A percentile compares a stretch with the other conserved stretches of the same genome.
Conservation (phyloP, 2,329 filamentous ascomycete species). For the Monilinia vaccinii-corymbosi region DNA sequence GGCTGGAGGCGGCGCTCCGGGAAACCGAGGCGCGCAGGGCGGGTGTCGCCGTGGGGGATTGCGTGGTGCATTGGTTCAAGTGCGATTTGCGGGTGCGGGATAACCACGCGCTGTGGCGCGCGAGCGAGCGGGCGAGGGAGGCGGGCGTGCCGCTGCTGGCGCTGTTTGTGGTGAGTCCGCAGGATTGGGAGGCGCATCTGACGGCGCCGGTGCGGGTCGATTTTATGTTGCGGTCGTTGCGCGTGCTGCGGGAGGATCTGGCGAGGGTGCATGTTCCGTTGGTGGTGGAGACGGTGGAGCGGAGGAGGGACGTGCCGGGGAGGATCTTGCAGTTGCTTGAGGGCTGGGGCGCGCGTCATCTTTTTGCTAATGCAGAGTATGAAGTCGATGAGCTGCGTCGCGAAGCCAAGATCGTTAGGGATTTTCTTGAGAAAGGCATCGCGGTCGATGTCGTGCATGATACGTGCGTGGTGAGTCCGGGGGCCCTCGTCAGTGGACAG, state of each 20-base stretch:
- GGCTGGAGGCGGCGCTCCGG: slow-evolving; percentile 50
- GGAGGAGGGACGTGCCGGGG: slow-evolving; percentile 50
- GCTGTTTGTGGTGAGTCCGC: slow-evolving; percentile 70
- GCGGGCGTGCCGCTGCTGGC: slow-evolving; percentile 64
- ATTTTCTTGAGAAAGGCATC: slow-evolving; percentile 53
- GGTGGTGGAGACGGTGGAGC: slow-evolving; percentile 61
- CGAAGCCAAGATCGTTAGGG: slow-evolving; percentile 57
- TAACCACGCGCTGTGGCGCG: slow-evolving; percentile 62
- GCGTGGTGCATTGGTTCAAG: slow-evolving; percentile 88
- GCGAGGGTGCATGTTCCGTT: slow-evolving; percentile 67
- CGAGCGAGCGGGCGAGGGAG: slow-evolving; percentile 56
- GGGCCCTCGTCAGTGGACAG: slow-evolving; percentile 52
- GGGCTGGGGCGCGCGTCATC: slow-evolving; percentile 63
- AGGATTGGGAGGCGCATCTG: slow-evolving; percentile 77
- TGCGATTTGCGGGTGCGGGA: slow-evolving; percentile 66
- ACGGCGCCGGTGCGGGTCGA: slow-evolving; percentile 67
- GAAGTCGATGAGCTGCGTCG: slow-evolving; percentile 82
- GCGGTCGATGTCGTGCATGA: slow-evolving; percentile 68
- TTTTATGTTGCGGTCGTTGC: slow-evolving; percentile 67
- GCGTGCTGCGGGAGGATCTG: slow-evolving; percentile 56
- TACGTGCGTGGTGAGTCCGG: slow-evolving; percentile 73
- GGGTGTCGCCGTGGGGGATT: slow-evolving; percentile 43
- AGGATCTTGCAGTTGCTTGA: slow-evolving; percentile 57
- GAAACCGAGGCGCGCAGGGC: slow-evolving; percentile 49
- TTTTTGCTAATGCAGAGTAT: slow-evolving; percentile 82